Base-by-base conservation (phyloP, 2,329 filamentous ascomycete species). In the Clonostachys rosea region DNA sequence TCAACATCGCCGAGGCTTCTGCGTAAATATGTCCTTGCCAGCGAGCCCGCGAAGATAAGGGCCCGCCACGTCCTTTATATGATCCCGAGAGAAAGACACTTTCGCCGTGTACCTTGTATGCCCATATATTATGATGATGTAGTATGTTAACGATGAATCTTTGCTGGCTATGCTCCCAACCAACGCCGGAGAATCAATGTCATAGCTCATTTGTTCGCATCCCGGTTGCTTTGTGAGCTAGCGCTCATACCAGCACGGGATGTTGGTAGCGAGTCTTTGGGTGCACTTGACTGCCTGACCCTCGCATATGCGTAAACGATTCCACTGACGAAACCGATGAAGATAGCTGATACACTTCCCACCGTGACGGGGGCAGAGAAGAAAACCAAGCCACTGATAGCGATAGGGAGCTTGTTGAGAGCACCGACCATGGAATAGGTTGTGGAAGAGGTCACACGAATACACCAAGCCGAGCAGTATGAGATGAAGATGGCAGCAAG, bases 401-500 rank as follows among this genome's bases (percentile, higher is more conserved):
- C 94, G 57, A 99, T 91, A 40, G 94, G 94, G 34, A 99, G 84
- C 78, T 99, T 99, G 80, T 99, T 99, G 60, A 99, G 78, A 16
- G 92, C 90, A 52, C 94, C 94, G 48, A 97, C 94, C 92, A 99
- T 97, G 33, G 89, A 95, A 76, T 97, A 99, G 3, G 94, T 99
- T 9, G 94, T 99, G 16, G 91, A 96, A 0, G 91, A 95, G 8
- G 94, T 97, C 54, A 96, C 89, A 56, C 94, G 91, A 54, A 99
- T 95, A 65, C 94, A 97, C 94, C 94, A 99, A 36, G 94, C 94
- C 14, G 92, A 96, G 63, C 91, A 95, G 79, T 99, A 99, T n/a
- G 92, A 97, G 68, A 99, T 99, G 73, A 96, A 96, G 61, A 97
- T 91, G 44, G 91, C 89, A 35, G 85, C 91, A 46, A 96, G 77